phyloP scores from a whole-genome alignment of 2,329 filamentous ascomycete genomes.

The Diplodia corticola region DNA sequence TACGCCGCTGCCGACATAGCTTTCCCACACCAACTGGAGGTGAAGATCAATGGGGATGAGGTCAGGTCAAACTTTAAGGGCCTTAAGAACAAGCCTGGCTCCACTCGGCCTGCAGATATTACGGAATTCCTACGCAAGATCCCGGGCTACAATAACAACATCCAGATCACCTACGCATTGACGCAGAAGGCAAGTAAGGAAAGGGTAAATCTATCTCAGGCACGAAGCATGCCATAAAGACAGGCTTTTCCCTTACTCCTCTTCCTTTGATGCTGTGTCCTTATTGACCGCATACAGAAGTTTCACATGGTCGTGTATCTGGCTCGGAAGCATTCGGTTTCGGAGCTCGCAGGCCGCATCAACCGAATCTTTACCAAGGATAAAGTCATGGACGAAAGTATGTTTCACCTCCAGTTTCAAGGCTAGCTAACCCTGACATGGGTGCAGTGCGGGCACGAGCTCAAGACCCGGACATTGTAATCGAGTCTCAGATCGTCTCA shows the following conservation, averaged over 20 bases:
- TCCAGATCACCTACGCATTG: slow-evolving; percentile 88
- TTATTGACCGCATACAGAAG: slow-evolving; percentile 32
- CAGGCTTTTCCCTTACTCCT: neutral
- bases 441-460: slow-evolving; percentile 72
- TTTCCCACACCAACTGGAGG: slow-evolving; percentile 89
- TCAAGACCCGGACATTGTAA: slow-evolving; percentile 83
- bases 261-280: too few relatives aligned
- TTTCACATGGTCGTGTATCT: slow-evolving; percentile 67
- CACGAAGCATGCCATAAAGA: neutral
- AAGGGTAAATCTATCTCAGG: slow-evolving; percentile 26
- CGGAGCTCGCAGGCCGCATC: slow-evolving; percentile 69
- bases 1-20: slow-evolving; percentile 63
- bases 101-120: slow-evolving; percentile 89
- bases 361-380: slow-evolving; percentile 75
- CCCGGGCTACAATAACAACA: slow-evolving; percentile 70
- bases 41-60: slow-evolving; percentile 85
- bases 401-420: slow-evolving; percentile 35
- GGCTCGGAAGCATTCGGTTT: slow-evolving; percentile 70
- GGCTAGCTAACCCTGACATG: neutral
- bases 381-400: slow-evolving; percentile 81
- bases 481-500: slow-evolving; percentile 84
- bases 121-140: slow-evolving; percentile 73
- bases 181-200: slow-evolving; percentile 67
- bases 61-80: slow-evolving; percentile 92
- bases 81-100: slow-evolving; percentile 93